Evolutionary conservation across 306 rosid genomes (phyloP).

Genomic region (Begonia loranthoides): DNA sequence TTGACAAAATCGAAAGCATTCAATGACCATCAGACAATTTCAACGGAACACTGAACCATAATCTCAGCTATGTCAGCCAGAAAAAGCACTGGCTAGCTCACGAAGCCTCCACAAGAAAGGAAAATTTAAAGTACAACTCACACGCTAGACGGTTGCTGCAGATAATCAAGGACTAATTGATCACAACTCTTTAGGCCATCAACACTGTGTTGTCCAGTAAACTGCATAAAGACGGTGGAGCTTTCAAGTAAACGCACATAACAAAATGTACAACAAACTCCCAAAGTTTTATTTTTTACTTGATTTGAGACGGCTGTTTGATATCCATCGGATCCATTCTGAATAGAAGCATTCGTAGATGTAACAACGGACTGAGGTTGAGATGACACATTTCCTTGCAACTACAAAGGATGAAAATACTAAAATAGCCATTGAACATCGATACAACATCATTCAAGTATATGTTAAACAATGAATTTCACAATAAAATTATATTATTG

Average conservation of each 20-base stretch:
- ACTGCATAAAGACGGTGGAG: constrained; percentile 26
- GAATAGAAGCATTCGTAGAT: constrained; percentile 32
- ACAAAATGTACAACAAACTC: background rate
- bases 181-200: constrained; percentile 56
- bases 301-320: constrained; percentile 36
- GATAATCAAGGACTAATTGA: constrained; percentile 62
- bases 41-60: too few relatives aligned
- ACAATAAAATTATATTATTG: too few relatives aligned
- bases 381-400: constrained; percentile 30
- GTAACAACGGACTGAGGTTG: constrained; percentile 25
- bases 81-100: background rate
- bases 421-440: background rate
- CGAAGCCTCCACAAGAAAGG: background rate
- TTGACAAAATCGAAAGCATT: background rate
- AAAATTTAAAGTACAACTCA: constrained; percentile 23
- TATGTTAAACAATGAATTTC: too few relatives aligned
- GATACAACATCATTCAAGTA: too few relatives aligned
- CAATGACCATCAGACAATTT: background rate
- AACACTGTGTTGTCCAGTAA: constrained; percentile 31
- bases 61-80: background rate
- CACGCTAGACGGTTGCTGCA: constrained; percentile 71
- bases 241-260: constrained; percentile 5
- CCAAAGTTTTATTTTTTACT: constrained; percentile 24
- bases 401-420: constrained; percentile 15
- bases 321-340: constrained; percentile 25